Conservation (phyloP, 352 stramenopile genomes). For the Chrysophaeum taylorii region DNA sequence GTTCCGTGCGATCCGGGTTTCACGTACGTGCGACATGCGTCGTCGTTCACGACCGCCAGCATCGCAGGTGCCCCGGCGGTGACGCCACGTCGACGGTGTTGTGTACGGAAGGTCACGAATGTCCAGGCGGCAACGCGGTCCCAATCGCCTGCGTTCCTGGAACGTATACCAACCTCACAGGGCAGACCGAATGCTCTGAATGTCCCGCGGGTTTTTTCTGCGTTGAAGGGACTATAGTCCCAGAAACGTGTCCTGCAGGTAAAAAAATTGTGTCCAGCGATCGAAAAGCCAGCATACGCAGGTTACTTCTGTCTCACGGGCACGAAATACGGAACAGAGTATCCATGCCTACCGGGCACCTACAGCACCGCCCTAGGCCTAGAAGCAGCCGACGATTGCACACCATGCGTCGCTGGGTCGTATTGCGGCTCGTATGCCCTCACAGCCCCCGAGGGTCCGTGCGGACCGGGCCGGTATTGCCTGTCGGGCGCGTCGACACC, state of each 20-base stretch:
- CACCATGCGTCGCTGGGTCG: not conserved
- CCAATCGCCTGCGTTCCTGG: slow-evolving; percentile 50
- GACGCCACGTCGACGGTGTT: not conserved
- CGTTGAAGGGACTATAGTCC: slow-evolving; percentile 38
- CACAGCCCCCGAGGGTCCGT: slow-evolving; percentile 14
- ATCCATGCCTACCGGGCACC: slow-evolving; percentile 49
- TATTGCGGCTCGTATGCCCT: slow-evolving; percentile 13
- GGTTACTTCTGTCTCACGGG: slow-evolving; percentile 14
- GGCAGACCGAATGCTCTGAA: slow-evolving; percentile 39
- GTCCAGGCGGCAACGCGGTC: slow-evolving; percentile 30
- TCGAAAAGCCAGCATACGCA: too few species aligned
- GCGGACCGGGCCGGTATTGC: slow-evolving; percentile 24
- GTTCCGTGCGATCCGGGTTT: slow-evolving; percentile 61
- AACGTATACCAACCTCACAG: slow-evolving; percentile 16
- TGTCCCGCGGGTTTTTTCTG: slow-evolving; percentile 68
- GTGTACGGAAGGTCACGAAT: slow-evolving; percentile 42
- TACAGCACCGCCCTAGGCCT: slow-evolving; percentile 19
- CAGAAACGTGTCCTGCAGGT: slow-evolving; percentile 4
- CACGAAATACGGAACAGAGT: not conserved
- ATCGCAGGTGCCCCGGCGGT: slow-evolving; percentile 40
- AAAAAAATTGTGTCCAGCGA: too few species aligned
- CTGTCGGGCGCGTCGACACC: slow-evolving; percentile 6
- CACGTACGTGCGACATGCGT: too few species aligned
- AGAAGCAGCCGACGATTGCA: not conserved
- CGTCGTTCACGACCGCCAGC: too few species aligned